Evolutionary conservation across 2,329 filamentous ascomycete species (phyloP).

Genomic region (Cercospora sp.): DNA sequence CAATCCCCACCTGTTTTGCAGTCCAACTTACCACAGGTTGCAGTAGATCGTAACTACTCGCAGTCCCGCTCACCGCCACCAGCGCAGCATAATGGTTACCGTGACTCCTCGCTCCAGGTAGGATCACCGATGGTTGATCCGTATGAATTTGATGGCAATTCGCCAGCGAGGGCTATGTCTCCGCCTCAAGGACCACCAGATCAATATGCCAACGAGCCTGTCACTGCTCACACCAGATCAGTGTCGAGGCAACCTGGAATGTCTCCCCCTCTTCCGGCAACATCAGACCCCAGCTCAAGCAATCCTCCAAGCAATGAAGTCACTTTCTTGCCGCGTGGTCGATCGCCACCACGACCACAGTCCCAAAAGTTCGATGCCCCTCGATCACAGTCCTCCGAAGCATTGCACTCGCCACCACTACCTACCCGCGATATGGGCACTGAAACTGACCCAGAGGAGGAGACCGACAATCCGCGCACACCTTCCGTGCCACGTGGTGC

Average conservation of each 20-base stretch:
- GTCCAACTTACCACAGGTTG: conserved; percentile 10
- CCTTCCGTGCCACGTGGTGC: conserved; percentile 16
- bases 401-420: conserved; percentile 9
- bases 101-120: conserved; percentile 11
- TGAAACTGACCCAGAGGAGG: conserved; percentile 16
- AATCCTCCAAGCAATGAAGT: conserved; percentile 16
- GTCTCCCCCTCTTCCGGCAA: conserved; percentile 11
- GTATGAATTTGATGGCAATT: conserved; percentile 11
- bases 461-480: conserved; percentile 18
- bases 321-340: conserved; percentile 18
- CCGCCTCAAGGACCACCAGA: conserved; percentile 11
- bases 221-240: conserved; percentile 2
- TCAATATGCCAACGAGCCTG: conserved; percentile 14
- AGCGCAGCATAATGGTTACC: conserved; percentile 5
- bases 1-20: conserved; percentile 5
- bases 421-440: conserved; percentile 15
- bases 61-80: conserved; percentile 1
- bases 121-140: conserved; percentile 9
- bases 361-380: conserved; percentile 9
- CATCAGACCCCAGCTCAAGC: conserved; percentile 7
- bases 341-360: conserved; percentile 14
- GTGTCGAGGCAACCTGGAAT: conserved; percentile 1
- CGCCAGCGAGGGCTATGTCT: neutral
- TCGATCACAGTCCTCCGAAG: conserved; percentile 18
- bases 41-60: neutral